A percentile compares a stretch with the other conserved stretches of the same genome.
These are phyloP conservation scores for Heimioporus retisporus DNA, from an alignment of 1,284 basidiomycete genomes.

Conservation along the genomic window DNA sequence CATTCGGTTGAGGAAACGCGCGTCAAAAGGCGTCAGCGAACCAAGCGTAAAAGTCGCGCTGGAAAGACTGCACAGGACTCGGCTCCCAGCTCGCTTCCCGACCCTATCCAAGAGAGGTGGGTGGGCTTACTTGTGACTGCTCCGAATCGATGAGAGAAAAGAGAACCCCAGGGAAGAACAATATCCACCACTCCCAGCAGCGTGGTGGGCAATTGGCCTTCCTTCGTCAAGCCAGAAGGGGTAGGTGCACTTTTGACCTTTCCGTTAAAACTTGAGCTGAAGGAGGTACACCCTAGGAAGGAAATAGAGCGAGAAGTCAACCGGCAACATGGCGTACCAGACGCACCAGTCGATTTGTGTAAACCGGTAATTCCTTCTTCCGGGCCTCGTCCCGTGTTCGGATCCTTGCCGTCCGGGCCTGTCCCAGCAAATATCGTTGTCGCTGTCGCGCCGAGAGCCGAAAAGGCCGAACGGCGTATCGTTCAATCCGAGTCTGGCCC, in stretches of 20 bases:
- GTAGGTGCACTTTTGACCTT: background rate
- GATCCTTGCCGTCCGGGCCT: background rate
- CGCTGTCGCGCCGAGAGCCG: background rate
- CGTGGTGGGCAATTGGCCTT: background rate
- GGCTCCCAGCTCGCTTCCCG: no score
- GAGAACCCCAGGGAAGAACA: background rate
- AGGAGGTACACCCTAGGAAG: background rate
- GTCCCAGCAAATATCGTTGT: background rate
- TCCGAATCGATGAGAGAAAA: no score
- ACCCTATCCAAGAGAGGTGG: no score
- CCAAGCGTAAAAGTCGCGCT: no score
- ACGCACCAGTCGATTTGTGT: no score
- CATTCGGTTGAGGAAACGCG: background rate
- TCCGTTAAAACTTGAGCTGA: background rate
- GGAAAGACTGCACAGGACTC: no score
- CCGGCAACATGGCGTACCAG: no score
- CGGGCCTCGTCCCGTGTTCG: background rate
- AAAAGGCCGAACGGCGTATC: conserved; percentile 14
- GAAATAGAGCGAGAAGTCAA: background rate
- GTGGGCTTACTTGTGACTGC: no score
- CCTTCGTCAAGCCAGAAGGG: background rate
- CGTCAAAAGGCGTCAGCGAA: background rate
- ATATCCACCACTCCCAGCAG: no score
- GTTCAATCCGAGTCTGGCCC: no score
- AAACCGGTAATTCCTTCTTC: background rate